Conservation (phyloP, 768 basidiomycete species). For the Calocybe indica region DNA sequence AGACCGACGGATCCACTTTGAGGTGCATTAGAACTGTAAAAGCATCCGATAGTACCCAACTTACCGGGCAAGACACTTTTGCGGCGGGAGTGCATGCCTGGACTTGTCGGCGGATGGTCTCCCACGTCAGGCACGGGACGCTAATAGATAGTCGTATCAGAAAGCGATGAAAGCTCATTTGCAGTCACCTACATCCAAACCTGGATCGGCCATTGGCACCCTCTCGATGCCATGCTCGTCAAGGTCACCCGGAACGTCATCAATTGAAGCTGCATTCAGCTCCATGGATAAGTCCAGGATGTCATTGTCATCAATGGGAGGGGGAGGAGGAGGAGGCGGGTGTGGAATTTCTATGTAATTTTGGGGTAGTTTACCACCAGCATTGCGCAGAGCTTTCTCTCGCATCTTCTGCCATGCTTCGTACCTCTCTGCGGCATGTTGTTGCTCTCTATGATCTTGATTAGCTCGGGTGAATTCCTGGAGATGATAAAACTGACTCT, state of each 20-base stretch:
- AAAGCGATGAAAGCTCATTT: not conserved
- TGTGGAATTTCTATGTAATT: constrained; percentile 66
- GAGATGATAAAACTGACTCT: constrained; percentile 49
- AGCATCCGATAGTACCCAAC: constrained; percentile 10
- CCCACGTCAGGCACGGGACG: constrained; percentile 59
- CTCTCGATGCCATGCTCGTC: constrained; percentile 82
- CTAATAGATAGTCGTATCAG: constrained; percentile 23
- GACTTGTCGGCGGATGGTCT: constrained; percentile 50
- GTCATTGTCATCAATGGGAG: constrained; percentile 75
- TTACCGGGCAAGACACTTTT: constrained; percentile 92
- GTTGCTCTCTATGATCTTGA: constrained; percentile 62
- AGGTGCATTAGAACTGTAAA: constrained; percentile 10
- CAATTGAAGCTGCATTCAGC: constrained; percentile 77
- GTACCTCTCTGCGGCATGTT: constrained; percentile 78
- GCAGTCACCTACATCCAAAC: constrained; percentile 61
- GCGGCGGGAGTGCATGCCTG: constrained; percentile 81
- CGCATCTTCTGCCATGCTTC: constrained; percentile 87
- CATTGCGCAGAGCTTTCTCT: constrained; percentile 68
- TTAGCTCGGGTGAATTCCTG: not conserved
- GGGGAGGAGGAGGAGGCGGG: constrained; percentile 72
- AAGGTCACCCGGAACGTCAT: constrained; percentile 62
- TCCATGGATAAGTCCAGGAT: constrained; percentile 88
- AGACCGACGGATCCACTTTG: constrained; percentile 80
- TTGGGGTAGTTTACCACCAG: constrained; percentile 63
- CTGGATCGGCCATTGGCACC: constrained; percentile 91